Conservation (phyloP, 2,329 filamentous ascomycete genomes). For the Neonectria hederae region DNA sequence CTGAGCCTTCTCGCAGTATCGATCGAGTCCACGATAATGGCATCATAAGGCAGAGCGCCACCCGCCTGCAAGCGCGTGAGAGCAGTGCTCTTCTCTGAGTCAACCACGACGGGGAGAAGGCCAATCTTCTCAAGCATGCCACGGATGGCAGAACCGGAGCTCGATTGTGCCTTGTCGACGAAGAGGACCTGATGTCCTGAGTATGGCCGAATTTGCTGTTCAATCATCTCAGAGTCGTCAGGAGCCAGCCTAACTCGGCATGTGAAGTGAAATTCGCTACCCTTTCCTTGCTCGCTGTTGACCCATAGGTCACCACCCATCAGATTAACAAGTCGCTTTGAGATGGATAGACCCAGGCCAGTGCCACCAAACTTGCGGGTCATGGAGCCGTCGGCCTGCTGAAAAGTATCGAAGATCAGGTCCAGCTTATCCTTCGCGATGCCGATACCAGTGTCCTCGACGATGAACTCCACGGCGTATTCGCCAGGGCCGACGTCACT, state of each 20-base stretch:
- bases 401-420: constrained; percentile 98
- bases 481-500: constrained; percentile 74
- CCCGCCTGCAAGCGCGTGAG: constrained; percentile 63
- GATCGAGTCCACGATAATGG: constrained; percentile 94
- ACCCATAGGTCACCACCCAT: constrained; percentile 99
- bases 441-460: constrained; percentile 95
- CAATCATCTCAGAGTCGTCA: constrained; percentile 79
- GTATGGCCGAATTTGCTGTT: constrained; percentile 89
- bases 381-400: constrained; percentile 96
- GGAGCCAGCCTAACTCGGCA: constrained; percentile 88
- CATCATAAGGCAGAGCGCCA: constrained; percentile 81
- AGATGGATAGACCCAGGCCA: constrained; percentile 92
- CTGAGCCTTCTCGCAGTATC: constrained; percentile 87
- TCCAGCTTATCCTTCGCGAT: constrained; percentile 96
- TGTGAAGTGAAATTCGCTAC: constrained; percentile 96
- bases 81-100: constrained; percentile 74
- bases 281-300: constrained; percentile 88
- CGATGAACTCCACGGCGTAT: constrained; percentile 94
- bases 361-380: constrained; percentile 96
- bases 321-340: constrained; percentile 90
- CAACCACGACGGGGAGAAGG: constrained; percentile 84
- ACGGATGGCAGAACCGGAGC: constrained; percentile 78
- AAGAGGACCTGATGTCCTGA: constrained; percentile 92
- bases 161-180: constrained; percentile 88
- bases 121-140: constrained; percentile 82